These are phyloP conservation scores for Penicillium subrubescens DNA, from an alignment of 495 filamentous ascomycete genomes.

Conservation along the genomic window DNA sequence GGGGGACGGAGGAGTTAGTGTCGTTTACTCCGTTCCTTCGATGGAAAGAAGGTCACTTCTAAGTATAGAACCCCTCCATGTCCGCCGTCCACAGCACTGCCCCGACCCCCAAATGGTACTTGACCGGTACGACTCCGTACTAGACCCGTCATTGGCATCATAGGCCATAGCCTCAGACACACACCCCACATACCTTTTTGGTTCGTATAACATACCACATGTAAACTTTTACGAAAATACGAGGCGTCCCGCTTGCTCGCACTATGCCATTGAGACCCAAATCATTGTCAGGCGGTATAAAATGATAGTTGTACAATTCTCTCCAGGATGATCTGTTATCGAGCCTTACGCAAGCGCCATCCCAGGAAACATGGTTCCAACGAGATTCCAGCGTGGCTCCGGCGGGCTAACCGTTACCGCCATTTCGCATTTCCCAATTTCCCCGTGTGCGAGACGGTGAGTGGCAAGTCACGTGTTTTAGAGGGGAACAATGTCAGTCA, in stretches of 20 bases:
- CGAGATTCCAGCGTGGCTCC: not conserved
- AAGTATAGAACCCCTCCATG: constrained; percentile 31
- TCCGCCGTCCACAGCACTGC: constrained; percentile 1
- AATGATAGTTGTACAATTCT: not conserved
- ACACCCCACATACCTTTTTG: not conserved
- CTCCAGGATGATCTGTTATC: not conserved
- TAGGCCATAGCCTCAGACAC: not conserved
- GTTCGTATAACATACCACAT: not conserved
- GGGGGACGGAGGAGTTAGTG: constrained; percentile 6
- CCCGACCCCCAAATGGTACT: constrained; percentile 10
- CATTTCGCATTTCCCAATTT: constrained; percentile 8
- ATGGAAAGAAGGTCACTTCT: constrained; percentile 24
- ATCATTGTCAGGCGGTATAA: not conserved
- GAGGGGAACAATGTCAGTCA: not conserved
- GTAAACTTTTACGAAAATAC: not conserved
- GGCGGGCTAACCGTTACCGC: constrained; percentile 15
- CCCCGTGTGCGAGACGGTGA: constrained; percentile 16
- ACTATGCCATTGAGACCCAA: not conserved
- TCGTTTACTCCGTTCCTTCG: not conserved
- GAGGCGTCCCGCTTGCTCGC: not conserved
- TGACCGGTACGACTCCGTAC: constrained; percentile 7
- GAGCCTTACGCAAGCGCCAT: constrained; percentile 1
- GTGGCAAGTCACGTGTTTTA: constrained; percentile 17
- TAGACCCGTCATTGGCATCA: not conserved
- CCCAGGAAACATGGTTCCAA: constrained; percentile 1